Base-by-base conservation (phyloP, 495 filamentous ascomycete genomes). In the Halenospora varia region DNA sequence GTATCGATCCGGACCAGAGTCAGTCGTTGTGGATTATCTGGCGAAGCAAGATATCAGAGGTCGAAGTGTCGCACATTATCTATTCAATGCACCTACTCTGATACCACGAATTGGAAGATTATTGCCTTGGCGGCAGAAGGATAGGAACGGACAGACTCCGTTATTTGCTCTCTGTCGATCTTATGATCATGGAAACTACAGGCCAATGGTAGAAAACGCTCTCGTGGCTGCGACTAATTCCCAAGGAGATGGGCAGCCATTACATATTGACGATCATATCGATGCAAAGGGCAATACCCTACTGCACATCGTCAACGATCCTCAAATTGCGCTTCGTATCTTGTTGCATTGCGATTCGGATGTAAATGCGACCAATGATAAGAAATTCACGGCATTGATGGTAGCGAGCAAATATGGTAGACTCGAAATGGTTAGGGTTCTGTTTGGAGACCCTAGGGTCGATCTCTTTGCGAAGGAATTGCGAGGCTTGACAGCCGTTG, bases 361-460 rank as follows among this genome's bases (percentile, higher is more conserved):
- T 68, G 89, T 92, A 35, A 99, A 99, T 71, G 94, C 94, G 0
- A 88, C 86, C 0, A 99, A 99, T 65, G 95, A 97, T 66, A 96
- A 91, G 75, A 87, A 80, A 48, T 97, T 97, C 64, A 99, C 95
- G 0, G 84, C 95, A 0, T 75, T 99, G 51, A 99, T 99, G 95
- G 89, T 97, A 55, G 93, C 92, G n/a, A 96, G 92, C 77, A 99
- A 99, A 71, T 99, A 96, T 65, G 94, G 93, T 22, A 83, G 95
- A 46, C 87, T 96, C 17, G 94, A 97, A 60, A 88, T 92, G 78
- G 93, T 99, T 6, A 82, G 92, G 55, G 85, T 85, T 15, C 77
- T 99, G 11, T 97, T 96, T 66, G 79, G 83, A 48, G 95, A 97
- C 68, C 79, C 89, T 15, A 77, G 95, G 55, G 91, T 97, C 3